Percentiles rank a stretch among this genome's conserved stretches.
Conservation (phyloP, 2,329 filamentous ascomycete species). For the Pseudogymnoascus verrucosus region DNA sequence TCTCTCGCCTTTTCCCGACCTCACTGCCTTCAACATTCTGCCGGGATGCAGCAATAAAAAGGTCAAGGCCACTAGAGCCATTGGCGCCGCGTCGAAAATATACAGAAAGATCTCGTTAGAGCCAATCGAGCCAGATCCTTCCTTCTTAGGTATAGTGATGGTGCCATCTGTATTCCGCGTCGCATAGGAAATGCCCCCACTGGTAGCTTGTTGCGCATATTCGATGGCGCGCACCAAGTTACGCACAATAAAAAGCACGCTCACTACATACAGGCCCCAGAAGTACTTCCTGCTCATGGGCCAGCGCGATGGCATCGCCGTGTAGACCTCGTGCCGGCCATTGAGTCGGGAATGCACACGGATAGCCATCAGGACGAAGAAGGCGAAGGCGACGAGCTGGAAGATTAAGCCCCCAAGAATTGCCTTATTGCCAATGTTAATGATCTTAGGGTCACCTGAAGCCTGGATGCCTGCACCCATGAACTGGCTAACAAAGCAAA, state of each 20-base stretch:
- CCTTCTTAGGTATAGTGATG: background rate
- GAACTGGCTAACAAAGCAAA: constrained; percentile 39
- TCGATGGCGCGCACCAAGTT: constrained; percentile 10
- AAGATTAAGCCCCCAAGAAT: constrained; percentile 41
- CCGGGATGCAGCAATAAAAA: constrained; percentile 4
- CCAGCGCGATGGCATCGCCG: background rate
- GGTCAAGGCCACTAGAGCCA: background rate
- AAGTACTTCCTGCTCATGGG: background rate
- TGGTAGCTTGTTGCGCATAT: background rate
- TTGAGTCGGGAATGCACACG: background rate
- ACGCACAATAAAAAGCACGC: constrained; percentile 2
- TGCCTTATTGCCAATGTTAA: constrained; percentile 33
- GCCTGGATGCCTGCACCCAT: constrained; percentile 10
- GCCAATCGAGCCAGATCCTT: background rate
- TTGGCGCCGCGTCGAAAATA: constrained; percentile 7
- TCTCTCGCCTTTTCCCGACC: constrained; percentile 20
- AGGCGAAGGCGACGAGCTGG: constrained; percentile 42
- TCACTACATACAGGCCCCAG: background rate
- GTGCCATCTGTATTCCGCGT: background rate
- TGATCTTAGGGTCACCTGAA: background rate
- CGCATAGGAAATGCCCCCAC: constrained; percentile 1
- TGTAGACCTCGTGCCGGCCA: background rate
- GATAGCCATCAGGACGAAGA: constrained; percentile 33
- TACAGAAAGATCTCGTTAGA: constrained; percentile 8
- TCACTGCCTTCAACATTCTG: constrained; percentile 10